Evolutionary conservation across 179 eudicot genomes (phyloP).

Genomic region (Amaranthus tricolor): DNA sequence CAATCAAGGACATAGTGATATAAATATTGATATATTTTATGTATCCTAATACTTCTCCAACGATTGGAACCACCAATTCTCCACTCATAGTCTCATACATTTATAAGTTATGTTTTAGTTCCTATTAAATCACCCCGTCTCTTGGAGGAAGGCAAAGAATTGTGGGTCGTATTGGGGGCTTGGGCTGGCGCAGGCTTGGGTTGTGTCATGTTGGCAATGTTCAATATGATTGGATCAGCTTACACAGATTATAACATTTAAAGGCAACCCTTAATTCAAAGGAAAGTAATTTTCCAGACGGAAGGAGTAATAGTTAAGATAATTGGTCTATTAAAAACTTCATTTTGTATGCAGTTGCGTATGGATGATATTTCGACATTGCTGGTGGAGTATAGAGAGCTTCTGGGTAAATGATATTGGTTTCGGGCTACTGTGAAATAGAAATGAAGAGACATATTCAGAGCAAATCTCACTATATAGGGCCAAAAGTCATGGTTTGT

Average conservation of each 20-base stretch:
- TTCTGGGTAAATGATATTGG: slow-evolving; percentile 18
- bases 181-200: neutral
- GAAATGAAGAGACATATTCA: neutral
- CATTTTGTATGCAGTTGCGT: slow-evolving; percentile 19
- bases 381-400: slow-evolving; percentile 27
- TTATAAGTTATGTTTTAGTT: too few species aligned
- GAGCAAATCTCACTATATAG: neutral
- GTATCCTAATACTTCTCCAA: too few species aligned
- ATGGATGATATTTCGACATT: slow-evolving; percentile 29
- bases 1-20: too few species aligned
- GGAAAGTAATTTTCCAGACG: neutral
- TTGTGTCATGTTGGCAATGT: neutral
- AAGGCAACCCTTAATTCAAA: neutral
- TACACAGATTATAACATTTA: neutral
- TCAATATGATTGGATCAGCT: neutral
- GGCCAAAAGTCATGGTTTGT: neutral
- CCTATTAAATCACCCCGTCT: neutral
- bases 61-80: too few species aligned
- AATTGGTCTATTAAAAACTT: neutral
- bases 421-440: neutral
- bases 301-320: neutral
- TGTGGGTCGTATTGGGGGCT: neutral
- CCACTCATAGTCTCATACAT: too few species aligned
- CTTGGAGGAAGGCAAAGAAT: neutral
- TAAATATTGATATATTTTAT: too few species aligned